These are phyloP conservation scores for Suillus sp. DNA, from an alignment of 768 basidiomycete species.

Conservation along the genomic window DNA sequence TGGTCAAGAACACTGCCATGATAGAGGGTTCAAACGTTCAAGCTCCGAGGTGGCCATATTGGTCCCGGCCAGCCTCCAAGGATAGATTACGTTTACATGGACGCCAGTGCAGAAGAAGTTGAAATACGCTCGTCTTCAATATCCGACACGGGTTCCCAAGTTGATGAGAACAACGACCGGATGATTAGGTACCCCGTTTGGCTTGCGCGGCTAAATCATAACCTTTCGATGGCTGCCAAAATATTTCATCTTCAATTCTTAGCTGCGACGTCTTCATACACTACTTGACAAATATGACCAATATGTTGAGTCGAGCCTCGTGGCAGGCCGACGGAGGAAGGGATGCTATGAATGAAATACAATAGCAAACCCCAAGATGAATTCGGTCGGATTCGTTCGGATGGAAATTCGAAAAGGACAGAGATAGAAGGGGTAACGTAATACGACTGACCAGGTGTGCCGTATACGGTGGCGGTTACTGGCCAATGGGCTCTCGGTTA, in stretches of 20 bases:
- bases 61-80: conserved; percentile 85
- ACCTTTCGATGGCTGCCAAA: neutral
- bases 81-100: conserved; percentile 87
- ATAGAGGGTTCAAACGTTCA: neutral
- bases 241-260: neutral
- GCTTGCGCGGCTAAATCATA: conserved; percentile 77
- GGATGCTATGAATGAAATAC: neutral
- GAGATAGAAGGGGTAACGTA: neutral
- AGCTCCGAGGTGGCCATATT: conserved; percentile 71
- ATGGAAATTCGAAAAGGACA: neutral
- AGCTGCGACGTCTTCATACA: neutral
- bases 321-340: neutral
- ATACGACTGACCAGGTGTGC: neutral
- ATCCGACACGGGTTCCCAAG: conserved; percentile 39
- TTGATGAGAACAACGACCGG: neutral
- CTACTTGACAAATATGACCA: neutral
- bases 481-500: neutral
- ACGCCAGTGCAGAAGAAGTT: conserved; percentile 77
- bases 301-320: neutral
- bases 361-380: neutral
- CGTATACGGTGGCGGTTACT: too few relatives aligned
- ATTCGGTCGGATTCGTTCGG: neutral
- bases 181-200: conserved; percentile 76
- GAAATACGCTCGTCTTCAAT: conserved; percentile 78
- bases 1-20: conserved; percentile 45